Conservation (phyloP, 495 filamentous ascomycete genomes). For the Filosporella fistucella region DNA sequence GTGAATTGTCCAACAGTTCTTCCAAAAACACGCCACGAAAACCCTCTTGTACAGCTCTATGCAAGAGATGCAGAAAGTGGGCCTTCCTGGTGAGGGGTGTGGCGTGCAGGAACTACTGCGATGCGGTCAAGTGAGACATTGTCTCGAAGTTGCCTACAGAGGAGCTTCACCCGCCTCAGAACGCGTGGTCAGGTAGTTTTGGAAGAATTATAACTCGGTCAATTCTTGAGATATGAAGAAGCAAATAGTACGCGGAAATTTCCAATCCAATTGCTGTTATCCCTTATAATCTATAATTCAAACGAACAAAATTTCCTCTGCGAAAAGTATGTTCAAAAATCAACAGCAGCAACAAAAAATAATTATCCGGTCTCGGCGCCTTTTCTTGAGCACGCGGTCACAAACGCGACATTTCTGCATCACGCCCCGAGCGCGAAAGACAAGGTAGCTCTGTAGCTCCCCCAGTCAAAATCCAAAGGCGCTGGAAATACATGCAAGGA, state of each 20-base stretch:
- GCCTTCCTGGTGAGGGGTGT: not conserved
- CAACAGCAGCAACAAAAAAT: not conserved
- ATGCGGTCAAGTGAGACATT: not conserved
- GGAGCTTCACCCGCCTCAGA: not conserved
- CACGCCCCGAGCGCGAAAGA: too few species aligned
- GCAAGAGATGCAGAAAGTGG: not conserved
- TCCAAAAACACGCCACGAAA: not conserved
- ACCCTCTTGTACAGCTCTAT: not conserved
- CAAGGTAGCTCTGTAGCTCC: too few species aligned
- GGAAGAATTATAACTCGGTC: not conserved
- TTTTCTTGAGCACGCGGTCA: not conserved
- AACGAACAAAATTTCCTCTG: not conserved
- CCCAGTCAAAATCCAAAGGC: too few species aligned
- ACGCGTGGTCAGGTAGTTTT: not conserved
- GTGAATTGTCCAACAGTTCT: not conserved
- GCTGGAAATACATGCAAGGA: too few species aligned
- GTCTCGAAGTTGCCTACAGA: not conserved
- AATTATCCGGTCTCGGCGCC: not conserved
- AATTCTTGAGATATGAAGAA: not conserved
- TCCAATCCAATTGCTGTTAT: not conserved
- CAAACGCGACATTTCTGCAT: not conserved
- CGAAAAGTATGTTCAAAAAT: not conserved
- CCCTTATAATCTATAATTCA: not conserved
- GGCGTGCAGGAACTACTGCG: conserved; percentile 1
- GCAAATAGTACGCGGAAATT: not conserved